Evolutionary conservation across 1,139 yeast genomes (phyloP).

Genomic region (Debaryomycetaceae sp.): DNA sequence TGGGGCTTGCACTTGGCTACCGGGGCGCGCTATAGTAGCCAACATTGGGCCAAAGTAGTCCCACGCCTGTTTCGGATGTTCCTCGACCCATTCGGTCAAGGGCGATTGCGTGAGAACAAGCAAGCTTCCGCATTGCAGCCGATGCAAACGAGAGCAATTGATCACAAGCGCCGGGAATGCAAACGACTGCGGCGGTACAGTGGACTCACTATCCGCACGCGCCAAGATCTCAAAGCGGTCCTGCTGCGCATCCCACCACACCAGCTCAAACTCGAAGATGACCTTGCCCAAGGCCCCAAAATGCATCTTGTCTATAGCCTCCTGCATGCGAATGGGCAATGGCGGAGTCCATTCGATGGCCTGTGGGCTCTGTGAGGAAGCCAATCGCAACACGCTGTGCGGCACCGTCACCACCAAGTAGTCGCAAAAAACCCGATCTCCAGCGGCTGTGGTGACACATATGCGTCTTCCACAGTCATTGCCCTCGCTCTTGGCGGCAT

Average conservation of each 20-base stretch:
- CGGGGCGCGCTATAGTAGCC: slow-evolving; percentile 16
- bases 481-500: neutral
- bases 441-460: slow-evolving; percentile 18
- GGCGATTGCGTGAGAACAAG: slow-evolving; percentile 67
- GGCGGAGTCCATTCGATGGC: slow-evolving; percentile 58
- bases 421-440: slow-evolving; percentile 28
- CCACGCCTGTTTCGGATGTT: slow-evolving; percentile 38
- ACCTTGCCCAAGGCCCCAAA: slow-evolving; percentile 78
- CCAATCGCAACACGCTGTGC: slow-evolving; percentile 54
- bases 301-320: slow-evolving; percentile 48
- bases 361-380: slow-evolving; percentile 24
- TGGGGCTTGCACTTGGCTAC: slow-evolving; percentile 29
- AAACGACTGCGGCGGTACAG: slow-evolving; percentile 22
- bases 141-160: slow-evolving; percentile 26
- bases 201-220: slow-evolving; percentile 12
- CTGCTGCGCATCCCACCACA: slow-evolving; percentile 59
- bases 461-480: slow-evolving; percentile 9
- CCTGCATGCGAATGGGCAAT: slow-evolving; percentile 44
- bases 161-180: slow-evolving; percentile 27
- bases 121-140: slow-evolving; percentile 32
- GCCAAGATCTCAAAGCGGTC: slow-evolving; percentile 54
- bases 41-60: slow-evolving; percentile 34
- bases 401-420: slow-evolving; percentile 73
- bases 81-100: slow-evolving; percentile 49
- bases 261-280: slow-evolving; percentile 60